Conservation (phyloP, 768 basidiomycete genomes). For the Fibroporia radiculosa region DNA sequence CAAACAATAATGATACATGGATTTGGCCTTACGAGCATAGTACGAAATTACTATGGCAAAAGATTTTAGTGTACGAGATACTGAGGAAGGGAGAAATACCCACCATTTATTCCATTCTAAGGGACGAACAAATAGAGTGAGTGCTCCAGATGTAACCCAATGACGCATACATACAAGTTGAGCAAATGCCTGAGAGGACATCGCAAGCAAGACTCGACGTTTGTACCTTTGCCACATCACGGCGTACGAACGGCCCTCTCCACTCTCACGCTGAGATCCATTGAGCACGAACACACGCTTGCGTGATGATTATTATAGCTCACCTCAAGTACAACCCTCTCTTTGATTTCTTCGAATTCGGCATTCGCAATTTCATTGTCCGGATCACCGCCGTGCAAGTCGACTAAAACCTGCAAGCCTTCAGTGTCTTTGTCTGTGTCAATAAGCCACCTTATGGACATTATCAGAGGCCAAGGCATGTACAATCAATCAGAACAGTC, state of each 20-base stretch:
- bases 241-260: constrained; percentile 67
- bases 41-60: constrained; percentile 75
- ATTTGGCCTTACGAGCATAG: constrained; percentile 68
- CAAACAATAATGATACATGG: neutral
- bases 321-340: constrained; percentile 65
- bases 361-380: constrained; percentile 59
- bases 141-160: neutral
- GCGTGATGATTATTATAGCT: constrained; percentile 15
- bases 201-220: constrained; percentile 82
- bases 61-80: neutral
- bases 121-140: neutral
- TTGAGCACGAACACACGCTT: neutral
- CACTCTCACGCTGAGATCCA: constrained; percentile 57
- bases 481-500: neutral
- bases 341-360: constrained; percentile 91
- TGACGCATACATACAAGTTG: constrained; percentile 53
- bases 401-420: constrained; percentile 81
- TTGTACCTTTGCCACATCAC: constrained; percentile 87
- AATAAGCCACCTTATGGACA: constrained; percentile 67
- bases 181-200: constrained; percentile 94
- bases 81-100: constrained; percentile 8
- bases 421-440: constrained; percentile 78
- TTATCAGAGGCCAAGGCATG: neutral
- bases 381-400: constrained; percentile 78
- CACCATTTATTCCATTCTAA: constrained; percentile 93